Base-by-base conservation (phyloP, 345 rosid species). In the Pistacia vera region DNA sequence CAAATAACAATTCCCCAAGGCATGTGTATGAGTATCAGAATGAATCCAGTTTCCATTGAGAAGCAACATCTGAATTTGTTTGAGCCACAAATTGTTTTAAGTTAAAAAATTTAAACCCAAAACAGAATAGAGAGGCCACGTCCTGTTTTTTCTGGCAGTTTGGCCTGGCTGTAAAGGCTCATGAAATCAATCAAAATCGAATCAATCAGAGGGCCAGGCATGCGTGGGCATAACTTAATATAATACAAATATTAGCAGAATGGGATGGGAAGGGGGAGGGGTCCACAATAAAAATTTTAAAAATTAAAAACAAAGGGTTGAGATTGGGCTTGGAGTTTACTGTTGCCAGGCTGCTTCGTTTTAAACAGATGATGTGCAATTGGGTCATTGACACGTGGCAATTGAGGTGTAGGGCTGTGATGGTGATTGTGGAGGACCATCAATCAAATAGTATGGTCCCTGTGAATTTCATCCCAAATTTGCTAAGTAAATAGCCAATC, bases 51-150 rank as follows among this genome's bases (percentile, higher is more conserved):
- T 54, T 54, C 57, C 18, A 54, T 8, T 0, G 11, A 2, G 54
- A 8, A 49, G 33, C 33, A 30, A 30, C 33, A 30, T 30, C 33
- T 30, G 33, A 30, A 30, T 30, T 30, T 30, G 33, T 30, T 30
- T 30, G 33, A 30, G 46, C 41, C 41, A 38, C 41, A 38, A 38
- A 38, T 38, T 38, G 41, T 5, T 22, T 22, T 22, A 38, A 38
- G 5, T 5, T 38, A 38, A 52, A 71, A 63, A 35, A 55, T 58
- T 25, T 30, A 55, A 68, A 67, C 6, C 33, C 35, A 28, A 46
- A 49, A 70, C 54, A n/a, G 22, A 14, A 65, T 22, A 57, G 56
- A n/a, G 76, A 71, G 63, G 86, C 84, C 80, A 79, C 81, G 83
- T 80, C 71, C 73, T 36, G 70, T 68, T 66, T 65, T 62, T 68